phyloP scores from a whole-genome alignment of 2,329 filamentous ascomycete species.

The Trichophyton rubrum region DNA sequence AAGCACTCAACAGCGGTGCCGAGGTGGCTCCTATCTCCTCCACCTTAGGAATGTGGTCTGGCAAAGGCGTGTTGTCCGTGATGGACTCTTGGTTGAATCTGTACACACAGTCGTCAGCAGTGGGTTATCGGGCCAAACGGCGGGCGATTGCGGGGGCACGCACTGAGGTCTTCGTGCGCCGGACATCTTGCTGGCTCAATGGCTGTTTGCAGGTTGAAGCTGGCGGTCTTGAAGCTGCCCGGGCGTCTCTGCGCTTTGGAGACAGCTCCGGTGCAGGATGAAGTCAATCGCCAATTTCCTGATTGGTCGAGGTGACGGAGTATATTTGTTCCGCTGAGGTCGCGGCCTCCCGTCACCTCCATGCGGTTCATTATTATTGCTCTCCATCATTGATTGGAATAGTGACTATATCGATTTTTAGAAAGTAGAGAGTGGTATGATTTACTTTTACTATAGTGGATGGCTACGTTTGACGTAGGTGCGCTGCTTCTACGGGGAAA shows the following conservation, averaged over 20 bases:
- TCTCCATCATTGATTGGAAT: too few species aligned
- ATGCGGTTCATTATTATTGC: too few species aligned
- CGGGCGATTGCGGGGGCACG: not conserved
- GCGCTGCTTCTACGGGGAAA: too few species aligned
- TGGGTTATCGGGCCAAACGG: not conserved
- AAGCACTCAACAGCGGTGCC: conserved; percentile 78
- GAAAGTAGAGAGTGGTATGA: too few species aligned
- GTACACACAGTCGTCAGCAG: conserved; percentile 12
- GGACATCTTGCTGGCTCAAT: conserved; percentile 13
- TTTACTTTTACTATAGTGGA: too few species aligned
- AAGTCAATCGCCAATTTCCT: not conserved
- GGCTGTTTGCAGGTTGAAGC: conserved; percentile 6
- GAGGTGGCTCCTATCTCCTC: conserved; percentile 88
- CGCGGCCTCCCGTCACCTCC: too few species aligned
- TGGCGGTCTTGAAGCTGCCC: not conserved
- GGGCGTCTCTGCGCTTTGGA: not conserved
- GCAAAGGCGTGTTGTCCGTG: conserved; percentile 91
- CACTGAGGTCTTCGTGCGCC: conserved; percentile 12
- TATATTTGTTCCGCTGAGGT: not conserved
- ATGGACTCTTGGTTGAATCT: conserved; percentile 93
- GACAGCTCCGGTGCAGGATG: not conserved
- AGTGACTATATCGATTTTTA: too few species aligned
- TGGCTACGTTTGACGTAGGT: too few species aligned
- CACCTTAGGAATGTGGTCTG: conserved; percentile 80
- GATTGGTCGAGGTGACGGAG: not conserved